Conservation (phyloP, 176 grass and related monocot genomes). For the Calamus simplicifolius region DNA sequence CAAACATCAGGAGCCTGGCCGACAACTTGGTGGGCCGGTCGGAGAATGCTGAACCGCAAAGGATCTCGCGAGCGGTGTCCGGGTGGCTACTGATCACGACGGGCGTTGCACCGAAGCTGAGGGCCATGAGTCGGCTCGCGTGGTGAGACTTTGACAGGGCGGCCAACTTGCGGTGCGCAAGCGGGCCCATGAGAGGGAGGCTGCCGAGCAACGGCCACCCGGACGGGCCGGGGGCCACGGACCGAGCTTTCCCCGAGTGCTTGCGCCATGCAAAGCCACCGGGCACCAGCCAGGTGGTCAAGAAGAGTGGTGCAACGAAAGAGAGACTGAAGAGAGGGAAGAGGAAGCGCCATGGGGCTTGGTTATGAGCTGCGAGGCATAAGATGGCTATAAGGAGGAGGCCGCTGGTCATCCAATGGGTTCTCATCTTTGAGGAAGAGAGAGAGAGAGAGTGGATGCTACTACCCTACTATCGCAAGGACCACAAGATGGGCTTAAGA, state of each 20-base stretch:
- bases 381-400: conserved; percentile 8
- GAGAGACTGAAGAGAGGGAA: conserved; percentile 2
- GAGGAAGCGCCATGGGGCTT: conserved; percentile 6
- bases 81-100: conserved; percentile 34
- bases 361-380: conserved; percentile 2
- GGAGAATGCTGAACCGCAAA: conserved; percentile 6
- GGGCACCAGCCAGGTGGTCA: conserved; percentile 1
- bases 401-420: conserved; percentile 3
- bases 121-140: conserved; percentile 25
- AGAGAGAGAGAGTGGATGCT: not conserved
- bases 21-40: conserved; percentile 20
- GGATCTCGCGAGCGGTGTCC: conserved; percentile 31
- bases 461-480: too few species aligned
- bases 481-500: too few species aligned
- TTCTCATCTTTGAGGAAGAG: conserved; percentile 12
- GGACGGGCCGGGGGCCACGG: conserved; percentile 9
- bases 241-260: too few species aligned
- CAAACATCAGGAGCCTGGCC: conserved; percentile 37
- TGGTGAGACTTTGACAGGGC: conserved; percentile 8
- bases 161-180: conserved; percentile 30
- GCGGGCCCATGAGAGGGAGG: conserved; percentile 9
- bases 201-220: conserved; percentile 33
- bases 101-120: conserved; percentile 25
- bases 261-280: conserved; percentile 14
- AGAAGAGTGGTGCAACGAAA: not conserved